Conservation (phyloP, 768 basidiomycete genomes). For the Podaxis sp. region DNA sequence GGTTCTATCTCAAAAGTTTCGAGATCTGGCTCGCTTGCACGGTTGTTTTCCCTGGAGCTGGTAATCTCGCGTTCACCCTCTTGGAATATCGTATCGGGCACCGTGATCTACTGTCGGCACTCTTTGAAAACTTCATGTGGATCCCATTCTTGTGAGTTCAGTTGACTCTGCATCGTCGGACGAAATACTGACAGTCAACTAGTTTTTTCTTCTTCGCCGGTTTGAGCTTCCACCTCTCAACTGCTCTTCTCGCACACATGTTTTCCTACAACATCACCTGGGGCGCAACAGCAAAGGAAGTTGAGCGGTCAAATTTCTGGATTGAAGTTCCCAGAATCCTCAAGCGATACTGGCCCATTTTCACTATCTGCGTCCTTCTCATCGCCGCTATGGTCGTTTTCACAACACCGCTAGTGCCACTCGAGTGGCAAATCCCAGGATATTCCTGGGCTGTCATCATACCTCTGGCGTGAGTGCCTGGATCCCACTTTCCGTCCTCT, state of each 20-base stretch:
- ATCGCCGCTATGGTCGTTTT: conserved; percentile 61
- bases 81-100: conserved; percentile 69
- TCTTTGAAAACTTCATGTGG: conserved; percentile 64
- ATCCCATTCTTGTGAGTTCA: conserved; percentile 71
- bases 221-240: conserved; percentile 66
- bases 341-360: conserved; percentile 72
- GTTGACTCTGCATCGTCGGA: conserved; percentile 3
- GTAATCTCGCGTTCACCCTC: conserved; percentile 67
- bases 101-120: conserved; percentile 45
- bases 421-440: conserved; percentile 62
- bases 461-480: conserved; percentile 62
- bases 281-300: conserved; percentile 81
- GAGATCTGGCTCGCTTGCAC: conserved; percentile 76
- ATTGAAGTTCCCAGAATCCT: conserved; percentile 84
- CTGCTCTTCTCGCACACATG: conserved; percentile 65
- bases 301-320: conserved; percentile 88
- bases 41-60: conserved; percentile 67
- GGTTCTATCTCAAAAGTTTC: conserved; percentile 70
- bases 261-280: conserved; percentile 80
- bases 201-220: conserved; percentile 84
- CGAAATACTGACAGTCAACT: background rate
- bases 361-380: conserved; percentile 51
- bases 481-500: background rate
- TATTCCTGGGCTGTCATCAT: conserved; percentile 74
- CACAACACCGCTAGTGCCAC: conserved; percentile 51